Base-by-base conservation (phyloP, 768 basidiomycete genomes). In the Hericium rajendrae region DNA sequence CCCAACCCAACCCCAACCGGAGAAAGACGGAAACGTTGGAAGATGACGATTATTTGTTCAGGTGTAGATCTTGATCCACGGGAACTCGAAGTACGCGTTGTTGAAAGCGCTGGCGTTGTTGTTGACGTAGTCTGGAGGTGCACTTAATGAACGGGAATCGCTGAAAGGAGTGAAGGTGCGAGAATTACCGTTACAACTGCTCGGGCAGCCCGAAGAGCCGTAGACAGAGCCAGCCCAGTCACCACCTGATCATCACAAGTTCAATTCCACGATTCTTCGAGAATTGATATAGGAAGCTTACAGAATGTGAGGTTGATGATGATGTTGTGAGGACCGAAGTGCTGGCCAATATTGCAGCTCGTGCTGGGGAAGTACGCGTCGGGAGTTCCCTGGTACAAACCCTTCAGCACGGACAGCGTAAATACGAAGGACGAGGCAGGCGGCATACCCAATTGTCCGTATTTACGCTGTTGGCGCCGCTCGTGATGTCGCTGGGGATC, bases 321-420 rank as follows among this genome's bases (percentile, higher is more conserved):
- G 49, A 66, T 62, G 40, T 59, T 67, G 38, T 65, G 56, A 20
- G 65, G 61, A 32, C 58, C 62, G 54, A 68, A 67, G 51, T 64
- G 57, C 56, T 69, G 68, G 55, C 66, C 65, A 9, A 75, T 67
- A 55, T 74, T 68, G 59, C 70, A 72, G 50, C 68, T 63, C n/a
- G 63, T 56, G 57, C 69, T 70, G 32, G 64, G 58, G 55, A 67
- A 60, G 26, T 56, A 50, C 2, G 67, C 66, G 48, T 51, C 58
- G 16, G 63, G 66, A 16, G 43, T 59, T 32, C 65, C n/a, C n/a
- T n/a, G n/a, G n/a, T n/a, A n/a, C n/a, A n/a, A n/a, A n/a, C n/a
- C n/a, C n/a, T n/a, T n/a, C n/a, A n/a, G n/a, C n/a, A n/a, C n/a
- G n/a, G n/a, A n/a, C n/a, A n/a, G n/a, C n/a, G n/a, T n/a, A n/a